Base-by-base conservation (phyloP, 139 green algal genomes). In the Micractinium sp. region DNA sequence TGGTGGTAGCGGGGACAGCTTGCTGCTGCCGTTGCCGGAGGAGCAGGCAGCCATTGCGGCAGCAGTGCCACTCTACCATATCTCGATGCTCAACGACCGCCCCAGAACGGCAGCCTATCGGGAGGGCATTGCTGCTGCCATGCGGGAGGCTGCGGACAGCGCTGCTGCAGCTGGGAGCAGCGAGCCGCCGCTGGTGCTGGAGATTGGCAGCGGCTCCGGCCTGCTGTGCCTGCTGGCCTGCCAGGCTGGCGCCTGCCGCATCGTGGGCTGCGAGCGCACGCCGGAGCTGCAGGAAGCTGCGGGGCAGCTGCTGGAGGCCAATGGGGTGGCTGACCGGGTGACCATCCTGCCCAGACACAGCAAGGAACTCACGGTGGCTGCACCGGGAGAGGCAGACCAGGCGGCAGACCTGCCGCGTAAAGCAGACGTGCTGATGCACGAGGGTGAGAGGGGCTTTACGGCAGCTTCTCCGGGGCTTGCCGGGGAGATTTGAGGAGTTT, bases 171-270 rank as follows among this genome's bases (percentile, higher is more conserved):
- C 16, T 23, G 1, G 15, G 78, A 2, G 33, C 41, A 31, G 15
- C 41, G 25, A 19, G 20, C 25, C 41, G 13, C 78, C 78, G 12
- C 47, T 73, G 56, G 81, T 85, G 81, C 81, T 71, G 4, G 81
- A 85, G 81, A 85, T 71, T 35, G 81, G 81, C 56, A 85, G 56
- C 56, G 81, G 81, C 81, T 47, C n/a, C 81, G 78, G 78, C 78
- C 78, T 84, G 78, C 78, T 84, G 41, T 63, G 53, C 41, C 78
- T 84, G 78, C 78, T 84, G 41, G 78, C 78, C 29, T 63, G 78
- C 27, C 78, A 84, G 41, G 78, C 78, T 7, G 78, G 78, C 41
- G 78, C 78, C 18, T 14, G 29, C 14, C 14, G 2, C 12, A 29
- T 84, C 78, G n/a, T 84, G 7, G 78, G 78, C 41, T 84, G 78